Base-by-base conservation (phyloP, 352 stramenopile genomes). In the Phytophthora quininea region DNA sequence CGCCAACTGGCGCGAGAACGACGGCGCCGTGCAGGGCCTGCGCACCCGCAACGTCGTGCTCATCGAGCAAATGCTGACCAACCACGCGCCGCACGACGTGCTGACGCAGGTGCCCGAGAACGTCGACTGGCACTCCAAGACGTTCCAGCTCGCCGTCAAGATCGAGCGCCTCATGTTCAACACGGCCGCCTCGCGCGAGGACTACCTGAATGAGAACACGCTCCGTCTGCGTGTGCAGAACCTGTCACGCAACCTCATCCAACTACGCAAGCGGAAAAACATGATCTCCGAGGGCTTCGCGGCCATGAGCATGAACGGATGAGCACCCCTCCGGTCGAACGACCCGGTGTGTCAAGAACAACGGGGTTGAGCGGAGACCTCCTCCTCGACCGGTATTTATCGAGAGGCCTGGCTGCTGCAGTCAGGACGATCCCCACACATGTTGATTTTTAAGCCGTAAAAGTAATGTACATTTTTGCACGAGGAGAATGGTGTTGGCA, bases 121-220 rank as follows among this genome's bases (percentile, higher is more conserved):
- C 71, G 74, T 72, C 15, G 62, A 89, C 60, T 89, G 80, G 77
- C 73, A 79, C 57, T 82, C 75, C 52, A 89, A 89, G 73, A 86
- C 77, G 24, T 85, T 86, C 59, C 64, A 82, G 55, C 66, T 89
- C 58, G 75, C 80, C 11, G 69, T 87, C 62, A 89, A 89, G 70
- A 83, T 87, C 62, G 77, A 89, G 62, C 73, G 74, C 6, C 76
- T 89, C 66, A 82, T 87, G 68, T 84, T 89, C 62, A 79, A 70
- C 33, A 70, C 77, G 3, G 77, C 77, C 24, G 64, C 68, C 9
- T 82, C 80, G 1, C 63, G 73, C n/a, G 73, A 89, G 30, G 73
- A 84, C 66, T 89, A 89, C 69, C 49, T 86, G 52, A 77, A 86
- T 63, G 77, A 89, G 63, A 55, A 56, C 54, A 86, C 77, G 49